phyloP scores from a whole-genome alignment of 352 stramenopile species.

The Pythium insidiosum region DNA sequence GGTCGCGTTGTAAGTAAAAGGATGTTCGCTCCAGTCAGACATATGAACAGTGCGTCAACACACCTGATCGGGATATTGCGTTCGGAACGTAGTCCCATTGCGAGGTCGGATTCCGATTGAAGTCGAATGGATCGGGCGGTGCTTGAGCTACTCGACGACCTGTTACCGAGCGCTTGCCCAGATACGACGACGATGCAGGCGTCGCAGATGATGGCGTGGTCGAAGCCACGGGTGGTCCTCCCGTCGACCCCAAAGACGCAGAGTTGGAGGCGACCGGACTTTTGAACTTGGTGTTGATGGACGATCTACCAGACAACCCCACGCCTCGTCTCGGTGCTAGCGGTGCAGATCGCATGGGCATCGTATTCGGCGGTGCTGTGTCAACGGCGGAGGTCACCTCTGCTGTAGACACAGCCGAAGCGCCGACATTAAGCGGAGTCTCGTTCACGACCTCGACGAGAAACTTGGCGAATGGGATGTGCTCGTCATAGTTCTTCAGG shows the following conservation, averaged over 20 bases:
- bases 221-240: too few species aligned
- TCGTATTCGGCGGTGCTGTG: not conserved
- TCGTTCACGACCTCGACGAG: conserved; percentile 66
- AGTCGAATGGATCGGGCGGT: conserved; percentile 27
- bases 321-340: conserved; percentile 1
- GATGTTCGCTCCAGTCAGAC: too few species aligned
- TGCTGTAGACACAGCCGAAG: not conserved
- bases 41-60: conserved; percentile 5
- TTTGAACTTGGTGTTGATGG: conserved; percentile 15
- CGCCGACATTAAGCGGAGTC: conserved; percentile 25
- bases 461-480: conserved; percentile 46
- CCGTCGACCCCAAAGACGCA: too few species aligned
- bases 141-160: conserved; percentile 7
- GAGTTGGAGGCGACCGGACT: conserved; percentile 9
- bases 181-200: not conserved
- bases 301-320: conserved; percentile 7
- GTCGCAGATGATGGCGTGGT: not conserved
- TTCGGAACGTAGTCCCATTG: conserved; percentile 53
- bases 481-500: conserved; percentile 51
- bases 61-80: conserved; percentile 36
- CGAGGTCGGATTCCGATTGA: conserved; percentile 43
- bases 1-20: too few species aligned
- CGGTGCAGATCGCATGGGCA: conserved; percentile 7
- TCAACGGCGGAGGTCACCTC: not conserved
- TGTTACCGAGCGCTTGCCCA: conserved; percentile 6